Conservation (phyloP, 495 filamentous ascomycete genomes). For the Penicillium fimorum region DNA sequence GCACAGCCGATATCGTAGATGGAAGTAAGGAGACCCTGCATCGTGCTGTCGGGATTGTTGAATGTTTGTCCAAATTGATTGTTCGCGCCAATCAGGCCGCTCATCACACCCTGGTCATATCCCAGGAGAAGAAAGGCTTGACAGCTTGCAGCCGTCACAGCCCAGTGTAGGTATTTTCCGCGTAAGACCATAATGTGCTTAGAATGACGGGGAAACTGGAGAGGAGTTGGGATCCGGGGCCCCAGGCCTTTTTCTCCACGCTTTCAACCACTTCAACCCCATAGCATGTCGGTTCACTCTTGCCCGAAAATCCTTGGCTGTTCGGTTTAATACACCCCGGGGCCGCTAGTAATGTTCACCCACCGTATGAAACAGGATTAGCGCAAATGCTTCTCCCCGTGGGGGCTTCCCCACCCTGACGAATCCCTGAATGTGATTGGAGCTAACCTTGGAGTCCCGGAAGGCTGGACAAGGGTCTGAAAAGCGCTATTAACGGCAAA, state of each 20-base stretch:
- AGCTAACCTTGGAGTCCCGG: too few species aligned
- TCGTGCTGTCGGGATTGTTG: constrained; percentile 35
- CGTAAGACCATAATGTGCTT: constrained; percentile 16
- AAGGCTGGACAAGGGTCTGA: too few species aligned
- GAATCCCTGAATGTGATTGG: not conserved
- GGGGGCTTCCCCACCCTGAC: not conserved
- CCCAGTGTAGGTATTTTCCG: constrained; percentile 23
- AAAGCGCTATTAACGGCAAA: too few species aligned
- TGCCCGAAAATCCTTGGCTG: not conserved
- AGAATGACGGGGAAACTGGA: not conserved
- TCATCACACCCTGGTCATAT: constrained; percentile 43
- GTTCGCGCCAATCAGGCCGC: constrained; percentile 37
- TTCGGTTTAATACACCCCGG: constrained; percentile 1
- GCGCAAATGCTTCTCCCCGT: constrained; percentile 6
- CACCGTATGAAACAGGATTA: not conserved
- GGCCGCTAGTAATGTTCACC: not conserved
- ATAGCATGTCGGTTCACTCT: constrained; percentile 2
- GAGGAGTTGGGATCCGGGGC: not conserved
- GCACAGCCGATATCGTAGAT: constrained; percentile 51
- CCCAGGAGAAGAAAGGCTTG: constrained; percentile 41
- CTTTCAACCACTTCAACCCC: not conserved
- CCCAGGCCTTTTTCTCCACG: constrained; percentile 7
- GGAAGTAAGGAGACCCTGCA: constrained; percentile 46
- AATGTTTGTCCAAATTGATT: constrained; percentile 41
- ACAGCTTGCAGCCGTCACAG: constrained; percentile 28